Base-by-base conservation (phyloP, 139 green algal species). In the Chlamydomonas asymmetrica region DNA sequence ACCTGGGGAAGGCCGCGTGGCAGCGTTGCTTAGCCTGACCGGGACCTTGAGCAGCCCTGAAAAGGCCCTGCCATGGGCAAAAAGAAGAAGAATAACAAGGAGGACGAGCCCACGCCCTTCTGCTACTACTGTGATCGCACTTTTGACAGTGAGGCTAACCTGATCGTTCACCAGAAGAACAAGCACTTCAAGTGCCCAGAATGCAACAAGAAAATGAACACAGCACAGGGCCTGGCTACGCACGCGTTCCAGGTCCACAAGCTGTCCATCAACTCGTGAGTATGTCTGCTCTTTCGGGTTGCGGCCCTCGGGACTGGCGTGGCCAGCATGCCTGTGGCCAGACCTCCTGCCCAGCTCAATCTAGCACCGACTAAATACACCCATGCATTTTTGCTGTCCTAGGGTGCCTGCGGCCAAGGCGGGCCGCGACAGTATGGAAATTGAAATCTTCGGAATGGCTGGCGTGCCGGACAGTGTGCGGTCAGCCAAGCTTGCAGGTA, bases 361-460 rank as follows among this genome's bases (percentile, higher is more conserved):
- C n/a, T n/a, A n/a, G n/a, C n/a, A n/a, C n/a, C 32, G 34, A 48
- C 63, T 10, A 3, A 34, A 59, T 63, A 4, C 34, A 27, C 49
- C 61, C 5, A 43, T 8, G 3, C 54, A 37, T 22, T 37, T 54
- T 8, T 61, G 16, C 25, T 63, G 3, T 5, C 61, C 67, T n/a
- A n/a, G 91, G 34, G 88, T 98, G 27, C 93, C 93, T 0, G 84
- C 76, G 37, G 83, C 93, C 0, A 89, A 91, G 71, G 74, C 82
- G 6, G 94, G 89, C 1, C 74, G 94, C n/a, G 89, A 95, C 4
- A 88, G 79, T 29, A 87, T 92, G 29, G 90, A 92, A 1, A 80
- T 91, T 43, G 94, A 98, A 63, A 96, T 98, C 27, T 98, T 97
- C 87, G 94, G 94, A 37, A 97, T 97, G 90, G 85, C 90, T 9